Evolutionary conservation across 2,329 filamentous ascomycete species (phyloP).

Genomic region (Penicillium sp.): DNA sequence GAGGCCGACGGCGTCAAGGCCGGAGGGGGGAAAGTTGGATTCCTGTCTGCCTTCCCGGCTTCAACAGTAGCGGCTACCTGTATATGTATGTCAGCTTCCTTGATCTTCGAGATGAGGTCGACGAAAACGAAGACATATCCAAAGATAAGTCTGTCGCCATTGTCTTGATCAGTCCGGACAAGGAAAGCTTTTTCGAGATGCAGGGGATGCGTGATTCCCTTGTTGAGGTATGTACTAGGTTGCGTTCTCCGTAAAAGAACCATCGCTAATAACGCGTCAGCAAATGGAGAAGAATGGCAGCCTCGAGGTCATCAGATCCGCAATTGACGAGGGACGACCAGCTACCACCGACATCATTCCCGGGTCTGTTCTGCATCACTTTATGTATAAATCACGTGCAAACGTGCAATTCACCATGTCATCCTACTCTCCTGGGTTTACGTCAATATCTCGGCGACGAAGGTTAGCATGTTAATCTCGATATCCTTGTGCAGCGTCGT

Average conservation of each 20-base stretch:
- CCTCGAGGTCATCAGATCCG: constrained; percentile 66
- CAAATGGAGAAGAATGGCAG: constrained; percentile 72
- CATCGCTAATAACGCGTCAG: constrained; percentile 35
- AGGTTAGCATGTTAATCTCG: constrained; percentile 41
- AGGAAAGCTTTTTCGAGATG: constrained; percentile 87
- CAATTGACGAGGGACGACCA: constrained; percentile 67
- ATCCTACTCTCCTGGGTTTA: constrained; percentile 66
- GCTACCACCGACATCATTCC: constrained; percentile 69
- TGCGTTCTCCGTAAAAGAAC: background rate
- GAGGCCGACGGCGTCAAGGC: constrained; percentile 88
- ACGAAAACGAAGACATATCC: constrained; percentile 40
- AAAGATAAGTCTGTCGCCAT: constrained; percentile 75
- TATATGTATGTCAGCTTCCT: constrained; percentile 99
- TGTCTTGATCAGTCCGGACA: constrained; percentile 84
- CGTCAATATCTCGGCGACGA: constrained; percentile 55
- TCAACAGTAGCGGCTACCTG: constrained; percentile 92
- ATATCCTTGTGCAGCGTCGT: background rate
- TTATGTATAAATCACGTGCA: constrained; percentile 87
- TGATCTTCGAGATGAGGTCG: constrained; percentile 53
- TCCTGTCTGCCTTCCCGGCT: constrained; percentile 87
- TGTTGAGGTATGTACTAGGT: constrained; percentile 45
- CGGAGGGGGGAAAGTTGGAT: constrained; percentile 96
- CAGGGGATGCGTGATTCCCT: constrained; percentile 63
- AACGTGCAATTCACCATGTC: constrained; percentile 98
- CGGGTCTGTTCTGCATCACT: constrained; percentile 77